Evolutionary conservation across 345 rosid genomes (phyloP).

Genomic region (Ceriops tagal): DNA sequence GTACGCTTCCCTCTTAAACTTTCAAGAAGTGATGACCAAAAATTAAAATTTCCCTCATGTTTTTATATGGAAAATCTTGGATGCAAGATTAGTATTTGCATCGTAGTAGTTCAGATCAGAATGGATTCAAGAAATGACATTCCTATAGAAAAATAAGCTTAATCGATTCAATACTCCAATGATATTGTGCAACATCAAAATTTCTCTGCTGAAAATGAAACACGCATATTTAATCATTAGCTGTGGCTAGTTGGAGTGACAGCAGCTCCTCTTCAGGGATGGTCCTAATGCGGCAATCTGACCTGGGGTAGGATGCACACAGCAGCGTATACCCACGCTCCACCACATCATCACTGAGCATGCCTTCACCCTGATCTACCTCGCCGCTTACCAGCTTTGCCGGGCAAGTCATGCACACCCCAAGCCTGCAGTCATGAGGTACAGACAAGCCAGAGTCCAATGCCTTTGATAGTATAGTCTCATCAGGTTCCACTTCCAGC

Average conservation of each 20-base stretch:
- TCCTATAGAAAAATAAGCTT: too few species aligned
- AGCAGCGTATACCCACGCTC: constrained; percentile 69
- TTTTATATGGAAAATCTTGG: too few species aligned
- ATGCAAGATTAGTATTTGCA: too few species aligned
- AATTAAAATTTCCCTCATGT: too few species aligned
- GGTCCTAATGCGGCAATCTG: constrained; percentile 76
- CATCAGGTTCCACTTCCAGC: constrained; percentile 79
- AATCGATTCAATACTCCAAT: too few species aligned
- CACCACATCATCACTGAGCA: constrained; percentile 95
- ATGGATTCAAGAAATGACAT: too few species aligned
- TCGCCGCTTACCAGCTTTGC: constrained; percentile 65
- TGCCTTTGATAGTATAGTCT: constrained; percentile 79
- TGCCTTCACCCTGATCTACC: constrained; percentile 93
- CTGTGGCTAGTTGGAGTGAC: constrained; percentile 76
- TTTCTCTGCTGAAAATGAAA: background rate
- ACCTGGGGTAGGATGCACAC: constrained; percentile 74
- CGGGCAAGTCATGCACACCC: constrained; percentile 99
- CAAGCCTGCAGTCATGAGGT: constrained; percentile 91
- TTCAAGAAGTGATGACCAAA: too few species aligned
- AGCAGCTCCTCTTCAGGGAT: constrained; percentile 93
- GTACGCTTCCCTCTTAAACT: too few species aligned
- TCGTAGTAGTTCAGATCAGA: too few species aligned
- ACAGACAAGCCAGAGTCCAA: constrained; percentile 66
- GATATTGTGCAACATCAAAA: constrained; percentile 1
- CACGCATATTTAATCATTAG: constrained; percentile 50